Evolutionary conservation across 768 basidiomycete genomes (phyloP), one percentile per base, ranked within the genome.

Genomic region (Mycena vitilis): DNA sequence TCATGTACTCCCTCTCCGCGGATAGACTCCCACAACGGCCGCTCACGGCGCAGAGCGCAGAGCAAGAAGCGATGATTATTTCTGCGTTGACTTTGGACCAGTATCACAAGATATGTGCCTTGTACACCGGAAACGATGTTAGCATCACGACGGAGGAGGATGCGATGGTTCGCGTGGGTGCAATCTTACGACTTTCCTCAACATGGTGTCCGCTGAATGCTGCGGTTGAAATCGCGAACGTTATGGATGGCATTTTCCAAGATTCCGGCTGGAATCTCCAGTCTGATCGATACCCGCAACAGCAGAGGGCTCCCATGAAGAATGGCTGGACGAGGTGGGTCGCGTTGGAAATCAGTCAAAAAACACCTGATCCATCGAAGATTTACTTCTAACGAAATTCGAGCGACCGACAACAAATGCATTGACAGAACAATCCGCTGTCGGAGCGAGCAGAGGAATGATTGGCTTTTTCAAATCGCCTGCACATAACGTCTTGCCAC

Each of bases 271-370:
- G 45, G 45, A 9, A 2, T 44, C 15, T 44, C 42, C 7, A 8
- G 42, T 4, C 9, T 16, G 18, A 10, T 44, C 15, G 12, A 44
- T 44, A 40, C 38, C 8, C 8, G 38, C 8, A 40, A 13, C 13
- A 4, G 42, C 42, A 10, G 11, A 44, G 42, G 42, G 10, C 7
- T 44, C 9, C 36, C 10, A 59, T 48, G 58, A 12, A 38, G 4
- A 45, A 59, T 22, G 58, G 58, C 12, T 59, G 58, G 58, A 59
- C 58, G 4, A 25, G 44, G 58, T 48, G 42, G 18, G 42, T 44
- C 42, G 38, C n/a, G n/a, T n/a, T n/a, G 13, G 38, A 40, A 40
- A 16, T 10, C 42, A 13, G 42, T 44, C 4, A 44, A 44, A 5
- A 16, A 44, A 9, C 42, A 13, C 11, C 18, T 44, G 42, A 44